phyloP scores from a whole-genome alignment of 768 basidiomycete species.

The Lentinula sp. region DNA sequence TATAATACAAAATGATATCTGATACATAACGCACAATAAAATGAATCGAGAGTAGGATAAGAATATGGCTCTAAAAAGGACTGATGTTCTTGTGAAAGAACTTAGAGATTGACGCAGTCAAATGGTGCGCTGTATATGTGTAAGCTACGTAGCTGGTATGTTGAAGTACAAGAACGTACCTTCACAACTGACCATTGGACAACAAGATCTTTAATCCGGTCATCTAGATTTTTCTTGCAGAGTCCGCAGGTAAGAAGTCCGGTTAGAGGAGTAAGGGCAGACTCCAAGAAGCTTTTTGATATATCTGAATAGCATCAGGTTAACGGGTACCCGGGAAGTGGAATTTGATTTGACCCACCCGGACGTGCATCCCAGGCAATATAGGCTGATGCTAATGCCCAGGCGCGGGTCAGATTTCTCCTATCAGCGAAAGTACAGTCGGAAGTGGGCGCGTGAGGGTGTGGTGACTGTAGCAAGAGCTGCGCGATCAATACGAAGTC shows the following conservation, averaged over 20 bases:
- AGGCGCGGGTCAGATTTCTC: slow-evolving; percentile 73
- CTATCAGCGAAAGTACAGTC: slow-evolving; percentile 69
- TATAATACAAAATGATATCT: too few relatives aligned
- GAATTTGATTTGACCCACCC: slow-evolving; percentile 37
- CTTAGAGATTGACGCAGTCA: background rate
- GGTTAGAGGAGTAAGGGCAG: slow-evolving; percentile 60
- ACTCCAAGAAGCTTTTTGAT: slow-evolving; percentile 66
- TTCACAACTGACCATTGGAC: slow-evolving; percentile 78
- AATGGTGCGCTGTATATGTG: background rate
- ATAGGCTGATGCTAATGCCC: slow-evolving; percentile 79
- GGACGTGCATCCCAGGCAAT: slow-evolving; percentile 80
- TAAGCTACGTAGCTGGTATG: background rate
- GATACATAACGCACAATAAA: too few relatives aligned
- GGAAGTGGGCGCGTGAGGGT: slow-evolving; percentile 62
- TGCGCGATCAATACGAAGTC: background rate
- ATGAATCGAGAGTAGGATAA: too few relatives aligned
- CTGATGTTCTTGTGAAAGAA: too few relatives aligned
- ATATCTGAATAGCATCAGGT: slow-evolving; percentile 43
- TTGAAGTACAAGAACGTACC: slow-evolving; percentile 28
- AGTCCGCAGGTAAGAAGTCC: slow-evolving; percentile 67
- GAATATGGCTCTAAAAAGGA: too few relatives aligned
- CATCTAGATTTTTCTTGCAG: slow-evolving; percentile 54
- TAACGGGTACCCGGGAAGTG: background rate
- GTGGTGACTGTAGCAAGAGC: slow-evolving; percentile 65
- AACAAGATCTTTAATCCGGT: slow-evolving; percentile 62